phyloP scores from a whole-genome alignment of 495 filamentous ascomycete genomes.

The Talaromyces nanjingensis region DNA sequence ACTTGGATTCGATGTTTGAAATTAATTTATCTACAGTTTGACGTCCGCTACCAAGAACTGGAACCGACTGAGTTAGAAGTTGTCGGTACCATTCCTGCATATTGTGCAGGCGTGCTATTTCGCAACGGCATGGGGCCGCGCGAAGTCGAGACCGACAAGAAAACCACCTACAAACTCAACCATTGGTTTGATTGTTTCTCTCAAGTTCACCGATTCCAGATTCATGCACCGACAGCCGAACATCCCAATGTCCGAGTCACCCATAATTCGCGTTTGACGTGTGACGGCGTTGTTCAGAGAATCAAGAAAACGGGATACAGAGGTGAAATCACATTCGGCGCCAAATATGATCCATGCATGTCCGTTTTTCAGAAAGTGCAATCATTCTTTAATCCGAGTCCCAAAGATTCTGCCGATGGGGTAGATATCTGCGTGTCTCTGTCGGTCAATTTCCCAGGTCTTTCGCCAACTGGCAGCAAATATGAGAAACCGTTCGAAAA shows the following conservation, averaged over 20 bases:
- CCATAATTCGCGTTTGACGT: conserved; percentile 67
- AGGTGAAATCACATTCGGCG: conserved; percentile 49
- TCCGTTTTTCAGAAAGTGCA: conserved; percentile 61
- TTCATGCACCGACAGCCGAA: conserved; percentile 28
- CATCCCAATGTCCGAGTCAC: conserved; percentile 36
- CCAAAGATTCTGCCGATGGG: conserved; percentile 17
- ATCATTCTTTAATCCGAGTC: conserved; percentile 35
- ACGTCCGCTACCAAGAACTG: conserved; percentile 41
- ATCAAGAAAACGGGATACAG: conserved; percentile 44
- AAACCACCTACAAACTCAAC: conserved; percentile 44
- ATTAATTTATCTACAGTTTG: no score
- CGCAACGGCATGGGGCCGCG: conserved; percentile 64
- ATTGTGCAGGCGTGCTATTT: conserved; percentile 57
- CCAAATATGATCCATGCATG: conserved; percentile 60
- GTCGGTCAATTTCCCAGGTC: conserved; percentile 49
- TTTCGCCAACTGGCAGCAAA: conserved; percentile 18
- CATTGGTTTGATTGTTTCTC: conserved; percentile 82
- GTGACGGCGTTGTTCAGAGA: conserved; percentile 47
- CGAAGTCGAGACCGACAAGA: conserved; percentile 47
- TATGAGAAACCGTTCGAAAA: conserved; percentile 11
- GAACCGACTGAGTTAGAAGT: conserved; percentile 42
- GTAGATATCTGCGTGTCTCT: conserved; percentile 56
- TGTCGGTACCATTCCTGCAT: conserved; percentile 42
- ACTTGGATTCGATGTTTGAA: not conserved
- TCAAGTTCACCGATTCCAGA: conserved; percentile 69